Conservation (phyloP, 768 basidiomycete species). For the Trametes cubensis region DNA sequence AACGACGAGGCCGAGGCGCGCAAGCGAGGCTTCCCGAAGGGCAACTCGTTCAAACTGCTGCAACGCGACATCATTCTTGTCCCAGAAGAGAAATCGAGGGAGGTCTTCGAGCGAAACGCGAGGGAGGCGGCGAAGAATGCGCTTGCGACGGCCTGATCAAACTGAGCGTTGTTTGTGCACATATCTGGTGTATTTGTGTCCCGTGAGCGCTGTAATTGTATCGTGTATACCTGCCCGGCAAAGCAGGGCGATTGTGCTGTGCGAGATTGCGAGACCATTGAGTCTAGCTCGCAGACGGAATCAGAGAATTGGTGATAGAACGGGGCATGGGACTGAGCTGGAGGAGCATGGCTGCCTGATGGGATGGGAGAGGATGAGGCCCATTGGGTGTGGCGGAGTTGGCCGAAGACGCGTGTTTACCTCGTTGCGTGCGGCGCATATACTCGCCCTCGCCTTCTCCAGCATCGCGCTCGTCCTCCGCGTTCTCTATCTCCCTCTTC, state of each 20-base stretch:
- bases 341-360: slow-evolving; percentile 4
- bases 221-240: slow-evolving; percentile 21
- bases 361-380: not conserved
- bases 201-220: slow-evolving; percentile 13
- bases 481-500: slow-evolving; percentile 27
- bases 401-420: slow-evolving; percentile 27
- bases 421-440: slow-evolving; percentile 23
- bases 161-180: slow-evolving; percentile 2
- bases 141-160: not conserved
- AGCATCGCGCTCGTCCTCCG: slow-evolving; percentile 25
- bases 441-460: slow-evolving; percentile 5
- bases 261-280: not conserved
- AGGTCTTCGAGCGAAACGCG: slow-evolving; percentile 30
- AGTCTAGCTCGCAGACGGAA: not conserved
- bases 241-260: slow-evolving; percentile 11
- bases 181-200: slow-evolving; percentile 3
- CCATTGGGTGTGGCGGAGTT: slow-evolving; percentile 19
- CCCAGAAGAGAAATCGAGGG: slow-evolving; percentile 44
- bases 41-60: slow-evolving; percentile 51
- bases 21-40: slow-evolving; percentile 54
- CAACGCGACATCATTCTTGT: slow-evolving; percentile 49
- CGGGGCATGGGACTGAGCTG: slow-evolving; percentile 12
- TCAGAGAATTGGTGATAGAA: slow-evolving; percentile 14
- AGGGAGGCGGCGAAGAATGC: slow-evolving; percentile 28
- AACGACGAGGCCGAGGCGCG: slow-evolving; percentile 56